These are phyloP conservation scores for Daedalea quercina DNA, from an alignment of 768 basidiomycete species.

Conservation along the genomic window DNA sequence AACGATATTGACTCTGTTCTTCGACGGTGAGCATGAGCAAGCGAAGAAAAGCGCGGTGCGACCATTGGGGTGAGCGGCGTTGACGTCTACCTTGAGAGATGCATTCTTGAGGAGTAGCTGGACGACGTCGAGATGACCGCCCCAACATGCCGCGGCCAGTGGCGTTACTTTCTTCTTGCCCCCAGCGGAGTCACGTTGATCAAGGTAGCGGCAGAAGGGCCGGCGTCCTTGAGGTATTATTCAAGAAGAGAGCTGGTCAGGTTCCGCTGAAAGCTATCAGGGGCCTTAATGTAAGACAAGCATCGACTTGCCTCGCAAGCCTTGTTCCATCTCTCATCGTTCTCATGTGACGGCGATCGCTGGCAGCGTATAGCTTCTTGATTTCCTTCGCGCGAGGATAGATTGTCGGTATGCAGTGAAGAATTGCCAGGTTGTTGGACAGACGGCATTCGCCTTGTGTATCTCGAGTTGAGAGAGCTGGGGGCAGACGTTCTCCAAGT, in stretches of 20 bases:
- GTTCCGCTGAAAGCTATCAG: background rate
- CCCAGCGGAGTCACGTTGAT: background rate
- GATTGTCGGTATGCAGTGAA: no score
- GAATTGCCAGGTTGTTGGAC: no score
- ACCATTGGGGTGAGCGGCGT: constrained; percentile 14
- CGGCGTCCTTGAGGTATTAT: background rate
- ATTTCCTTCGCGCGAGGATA: no score
- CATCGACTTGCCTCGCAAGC: no score
- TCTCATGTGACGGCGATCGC: no score
- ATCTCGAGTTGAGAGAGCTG: no score
- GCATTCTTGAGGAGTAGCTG: constrained; percentile 13
- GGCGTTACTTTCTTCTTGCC: constrained; percentile 11
- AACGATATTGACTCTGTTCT: constrained; percentile 15
- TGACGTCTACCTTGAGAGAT: constrained; percentile 13
- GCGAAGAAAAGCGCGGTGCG: constrained; percentile 19
- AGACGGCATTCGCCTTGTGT: no score
- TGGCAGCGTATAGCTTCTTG: no score
- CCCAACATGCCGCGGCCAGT: constrained; percentile 17
- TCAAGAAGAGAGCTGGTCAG: background rate
- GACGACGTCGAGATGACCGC: constrained; percentile 20
- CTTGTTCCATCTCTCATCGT: no score
- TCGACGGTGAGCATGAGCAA: constrained; percentile 4
- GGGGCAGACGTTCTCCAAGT: no score
- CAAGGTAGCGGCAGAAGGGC: background rate
- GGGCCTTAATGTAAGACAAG: no score